Base-by-base conservation (phyloP, 163 green algal genomes). In the Trebouxia gelatinosa region DNA sequence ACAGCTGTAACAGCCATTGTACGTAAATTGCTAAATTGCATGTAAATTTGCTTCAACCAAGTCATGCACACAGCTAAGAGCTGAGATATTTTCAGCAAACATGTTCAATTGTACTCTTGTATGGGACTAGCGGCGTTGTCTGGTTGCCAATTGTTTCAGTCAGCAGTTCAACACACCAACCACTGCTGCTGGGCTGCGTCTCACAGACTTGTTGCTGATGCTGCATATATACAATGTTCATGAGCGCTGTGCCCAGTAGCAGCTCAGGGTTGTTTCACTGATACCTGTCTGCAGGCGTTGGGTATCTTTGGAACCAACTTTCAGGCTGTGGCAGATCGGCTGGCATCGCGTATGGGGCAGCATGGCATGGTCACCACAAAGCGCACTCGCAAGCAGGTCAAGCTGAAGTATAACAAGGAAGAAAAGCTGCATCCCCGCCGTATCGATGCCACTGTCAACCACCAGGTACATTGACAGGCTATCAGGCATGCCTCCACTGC, bases 381-480 rank as follows among this genome's bases (percentile, higher is more conserved):
- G 17, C 68, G 68, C 40, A 31, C 43, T 5, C 31, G 21, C 40
- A 59, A 21, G 43, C 40, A 76, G 13, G 68, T 76, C 28, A 76
- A 76, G 28, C 29, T 38, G 23, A 76, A 76, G 40, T 62, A 43
- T 28, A 76, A 59, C 28, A 38, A 39, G 28, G 68, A 76, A 29
- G 39, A 59, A 26, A 76, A 59, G 40, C 21, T 19, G 11, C 31
- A 76, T 26, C 40, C 68, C 29, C 39, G 29, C 1, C 32, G 28
- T 11, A 29, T 76, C 13, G 43, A 62, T 29, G 31, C 28, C 29
- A 16, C 48, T 0, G 29, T 76, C 7, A 58, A 32, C 19, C 13
- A 31, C 19, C 68, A 76, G 68, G 68, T 76, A 3, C 2, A 23
- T 19, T 3, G 3, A 59, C 48, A 59, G 48, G n/a, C n/a, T n/a